These are phyloP conservation scores for Tillandsia fasciculata DNA, from an alignment of 176 grass and related monocot genomes.

Conservation along the genomic window DNA sequence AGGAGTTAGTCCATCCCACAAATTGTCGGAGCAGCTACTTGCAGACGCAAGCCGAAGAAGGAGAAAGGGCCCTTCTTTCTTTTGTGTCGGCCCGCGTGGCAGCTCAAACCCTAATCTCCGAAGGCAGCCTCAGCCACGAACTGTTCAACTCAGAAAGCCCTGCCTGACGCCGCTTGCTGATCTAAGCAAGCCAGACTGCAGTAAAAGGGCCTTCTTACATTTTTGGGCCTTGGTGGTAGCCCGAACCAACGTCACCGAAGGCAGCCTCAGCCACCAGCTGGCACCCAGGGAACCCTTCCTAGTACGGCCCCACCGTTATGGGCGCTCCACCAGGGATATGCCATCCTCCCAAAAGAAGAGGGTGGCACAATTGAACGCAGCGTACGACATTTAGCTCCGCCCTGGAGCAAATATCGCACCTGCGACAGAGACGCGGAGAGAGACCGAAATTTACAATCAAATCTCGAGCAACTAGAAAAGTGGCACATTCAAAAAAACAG, in stretches of 20 bases:
- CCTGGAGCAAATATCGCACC: conserved; percentile 99
- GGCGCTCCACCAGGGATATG: conserved; percentile 39
- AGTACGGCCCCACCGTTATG: conserved; percentile 38
- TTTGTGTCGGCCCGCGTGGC: conserved; percentile 10
- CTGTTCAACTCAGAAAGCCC: conserved; percentile 15
- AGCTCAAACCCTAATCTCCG: conserved; percentile 5
- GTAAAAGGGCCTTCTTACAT: conserved; percentile 16
- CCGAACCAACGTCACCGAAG: conserved; percentile 31
- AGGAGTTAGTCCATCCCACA: conserved; percentile 26
- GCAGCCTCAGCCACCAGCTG: conserved; percentile 31
- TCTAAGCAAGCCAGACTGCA: not conserved
- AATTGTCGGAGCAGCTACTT: conserved; percentile 10
- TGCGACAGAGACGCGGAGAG: conserved; percentile 71
- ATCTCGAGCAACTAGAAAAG: conserved; percentile 26
- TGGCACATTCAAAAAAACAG: conserved; percentile 28
- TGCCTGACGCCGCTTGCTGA: conserved; percentile 28
- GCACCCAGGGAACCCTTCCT: conserved; percentile 33
- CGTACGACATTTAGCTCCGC: conserved; percentile 94
- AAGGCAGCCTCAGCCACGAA: conserved; percentile 11
- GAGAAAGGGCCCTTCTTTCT: conserved; percentile 5
- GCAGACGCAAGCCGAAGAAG: conserved; percentile 13
- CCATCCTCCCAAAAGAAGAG: conserved; percentile 5
- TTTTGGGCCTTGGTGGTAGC: conserved; percentile 12
- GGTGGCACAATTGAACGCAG: conserved; percentile 31
- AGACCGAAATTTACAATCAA: conserved; percentile 35